Evolutionary conservation across 139 green algal species (phyloP), one percentile per base, ranked within the genome.

Genomic region (Parachlorella kessleri): DNA sequence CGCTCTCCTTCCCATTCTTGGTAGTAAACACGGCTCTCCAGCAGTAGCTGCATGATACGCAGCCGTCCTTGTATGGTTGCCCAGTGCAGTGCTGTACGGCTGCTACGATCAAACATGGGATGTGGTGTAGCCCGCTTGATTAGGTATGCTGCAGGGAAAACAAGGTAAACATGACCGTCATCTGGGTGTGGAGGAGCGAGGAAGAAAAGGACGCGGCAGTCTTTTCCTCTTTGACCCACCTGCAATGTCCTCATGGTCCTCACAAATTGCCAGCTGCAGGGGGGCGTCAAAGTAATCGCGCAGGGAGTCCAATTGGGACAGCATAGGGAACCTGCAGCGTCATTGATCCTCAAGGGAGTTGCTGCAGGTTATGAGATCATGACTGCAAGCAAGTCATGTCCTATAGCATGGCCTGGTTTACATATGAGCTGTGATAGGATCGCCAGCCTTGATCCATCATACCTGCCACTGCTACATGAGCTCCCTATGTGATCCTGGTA

Each of bases 21-120:
- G n/a, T n/a, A n/a, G 70, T 76, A 76, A 26, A 35, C 30, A 21
- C 70, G 42, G 23, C n/a, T 53, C 30, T 76, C 70, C 70, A 76
- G 70, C 41, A 65, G 41, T 42, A 41, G 66, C 32, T 32, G n/a
- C 70, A 76, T 41, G 32, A 76, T 30, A 23, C 32, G 10, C 39
- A n/a, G 2, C 41, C 40, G 8, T 10, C 70, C 70, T 14, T n/a
- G 42, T 24, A 21, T 14, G 14, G 14, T 32, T 26, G 42, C 26
- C 14, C 21, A 66, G 42, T 76, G 70, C 70, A 76, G 32, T 28
- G 30, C 70, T 10, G 70, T 76, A 32, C 70, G 42, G 23, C 18
- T 32, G 3, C n/a, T 24, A 32, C 6, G 5, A 26, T 76, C 70
- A 4, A 41, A 6, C 14, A 30, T 41, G 2, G 70, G 41, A 21